A percentile compares a stretch with the other conserved stretches of the same genome.
phyloP scores from a whole-genome alignment of 2,329 filamentous ascomycete species.

The Gnomoniopsis smithogilvyi region DNA sequence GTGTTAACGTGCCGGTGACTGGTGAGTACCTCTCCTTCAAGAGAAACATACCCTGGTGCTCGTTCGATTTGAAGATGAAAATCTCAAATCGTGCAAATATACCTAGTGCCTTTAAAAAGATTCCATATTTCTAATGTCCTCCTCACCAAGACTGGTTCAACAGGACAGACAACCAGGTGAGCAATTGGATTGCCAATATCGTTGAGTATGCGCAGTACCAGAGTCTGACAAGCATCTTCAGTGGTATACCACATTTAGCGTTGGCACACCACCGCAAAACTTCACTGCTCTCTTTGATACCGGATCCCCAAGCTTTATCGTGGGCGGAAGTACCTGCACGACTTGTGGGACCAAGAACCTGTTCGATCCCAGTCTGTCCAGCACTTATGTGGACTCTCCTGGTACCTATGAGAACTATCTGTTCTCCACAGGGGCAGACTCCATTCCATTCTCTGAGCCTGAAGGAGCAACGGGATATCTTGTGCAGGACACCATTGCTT shows the following conservation, averaged over 20 bases:
- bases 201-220: not conserved
- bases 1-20: constrained; percentile 10
- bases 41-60: no score
- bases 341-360: constrained; percentile 22
- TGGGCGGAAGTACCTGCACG: constrained; percentile 27
- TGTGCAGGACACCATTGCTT: constrained; percentile 27
- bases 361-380: constrained; percentile 27
- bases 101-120: not conserved
- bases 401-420: constrained; percentile 15
- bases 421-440: constrained; percentile 28
- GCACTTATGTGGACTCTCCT: constrained; percentile 25
- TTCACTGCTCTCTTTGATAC: constrained; percentile 31
- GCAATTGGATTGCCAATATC: not conserved
- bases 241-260: constrained; percentile 19
- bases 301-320: constrained; percentile 26
- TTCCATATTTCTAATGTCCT: no score
- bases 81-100: not conserved
- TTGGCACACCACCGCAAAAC: constrained; percentile 22
- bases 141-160: constrained; percentile 12
- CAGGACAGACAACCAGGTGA: constrained; percentile 13
- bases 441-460: constrained; percentile 22
- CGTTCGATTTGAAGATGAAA: not conserved
- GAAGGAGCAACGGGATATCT: constrained; percentile 24
- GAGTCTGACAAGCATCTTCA: not conserved
- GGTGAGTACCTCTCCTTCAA: not conserved